These are phyloP conservation scores for Arabidopsis hybrid DNA, from an alignment of 441 rosid genomes.

Conservation along the genomic window DNA sequence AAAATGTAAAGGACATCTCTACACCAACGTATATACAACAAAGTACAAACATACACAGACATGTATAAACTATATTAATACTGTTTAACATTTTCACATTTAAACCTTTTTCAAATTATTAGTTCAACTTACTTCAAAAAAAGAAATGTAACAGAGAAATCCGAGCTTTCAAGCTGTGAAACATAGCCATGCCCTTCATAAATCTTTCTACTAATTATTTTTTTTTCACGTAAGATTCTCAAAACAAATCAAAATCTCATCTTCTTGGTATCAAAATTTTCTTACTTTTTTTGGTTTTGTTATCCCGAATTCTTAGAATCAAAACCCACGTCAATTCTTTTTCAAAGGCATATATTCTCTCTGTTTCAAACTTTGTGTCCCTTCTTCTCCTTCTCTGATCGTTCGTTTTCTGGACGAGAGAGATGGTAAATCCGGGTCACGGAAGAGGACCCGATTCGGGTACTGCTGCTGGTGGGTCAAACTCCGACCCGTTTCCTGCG, in stretches of 20 bases:
- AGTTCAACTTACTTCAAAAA: not conserved
- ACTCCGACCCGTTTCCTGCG: conserved; percentile 78
- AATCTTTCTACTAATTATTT: conserved; percentile 17
- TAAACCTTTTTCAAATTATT: not conserved
- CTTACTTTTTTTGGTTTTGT: conserved; percentile 32
- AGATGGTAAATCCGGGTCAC: conserved; percentile 62
- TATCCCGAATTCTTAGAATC: conserved; percentile 44
- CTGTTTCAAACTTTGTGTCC: not conserved
- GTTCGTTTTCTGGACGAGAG: conserved; percentile 30
- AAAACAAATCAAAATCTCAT: conserved; percentile 12
- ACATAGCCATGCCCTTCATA: conserved; percentile 45
- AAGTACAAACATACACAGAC: conserved; percentile 9
- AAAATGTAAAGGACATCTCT: conserved; percentile 29
- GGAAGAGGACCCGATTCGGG: conserved; percentile 64
- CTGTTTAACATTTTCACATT: conserved; percentile 17
- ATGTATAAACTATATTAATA: conserved; percentile 21
- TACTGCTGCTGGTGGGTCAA: conserved; percentile 52
- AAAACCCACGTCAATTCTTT: conserved; percentile 16
- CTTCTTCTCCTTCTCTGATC: not conserved
- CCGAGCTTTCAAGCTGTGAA: conserved; percentile 51
- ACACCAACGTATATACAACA: conserved; percentile 8
- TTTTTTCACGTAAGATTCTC: conserved; percentile 12
- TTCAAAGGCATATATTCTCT: conserved; percentile 22
- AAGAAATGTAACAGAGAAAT: conserved; percentile 48
- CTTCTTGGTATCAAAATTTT: conserved; percentile 46